Evolutionary conservation across 345 rosid genomes (phyloP).

Genomic region (Odontarrhena argentea): DNA sequence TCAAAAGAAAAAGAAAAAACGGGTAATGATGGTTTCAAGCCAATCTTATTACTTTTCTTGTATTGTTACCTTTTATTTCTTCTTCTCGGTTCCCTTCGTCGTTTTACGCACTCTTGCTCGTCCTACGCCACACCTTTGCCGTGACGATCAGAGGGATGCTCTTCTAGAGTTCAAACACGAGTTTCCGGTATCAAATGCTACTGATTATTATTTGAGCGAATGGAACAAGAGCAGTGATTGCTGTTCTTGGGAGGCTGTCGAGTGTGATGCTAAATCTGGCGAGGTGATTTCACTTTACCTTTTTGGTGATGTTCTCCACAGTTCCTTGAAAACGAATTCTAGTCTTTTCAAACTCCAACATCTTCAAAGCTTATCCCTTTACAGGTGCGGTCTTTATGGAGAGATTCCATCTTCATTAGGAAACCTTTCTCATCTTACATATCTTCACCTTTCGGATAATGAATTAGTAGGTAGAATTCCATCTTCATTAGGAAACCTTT

Average conservation of each 20-base stretch:
- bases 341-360: slow-evolving; percentile 6
- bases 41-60: neutral
- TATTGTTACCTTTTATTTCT: neutral
- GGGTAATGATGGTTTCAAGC: neutral
- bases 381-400: neutral
- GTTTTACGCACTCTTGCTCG: slow-evolving; percentile 5
- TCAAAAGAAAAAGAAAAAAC: neutral
- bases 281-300: slow-evolving; percentile 6
- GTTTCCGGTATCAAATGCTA: neutral
- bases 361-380: neutral
- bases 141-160: slow-evolving; percentile 17
- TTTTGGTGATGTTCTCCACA: neutral
- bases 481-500: neutral
- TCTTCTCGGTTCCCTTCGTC: neutral
- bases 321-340: neutral
- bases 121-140: neutral
- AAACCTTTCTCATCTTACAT: slow-evolving; percentile 7
- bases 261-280: slow-evolving; percentile 4
- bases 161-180: slow-evolving; percentile 21
- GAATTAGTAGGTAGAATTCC: neutral
- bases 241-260: slow-evolving; percentile 12
- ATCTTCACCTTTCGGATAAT: neutral
- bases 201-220: neutral
- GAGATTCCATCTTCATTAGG: slow-evolving; percentile 16
- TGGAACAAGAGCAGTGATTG: slow-evolving; percentile 18